phyloP scores from a whole-genome alignment of 495 filamentous ascomycete genomes.

The Neurospora pannonica region DNA sequence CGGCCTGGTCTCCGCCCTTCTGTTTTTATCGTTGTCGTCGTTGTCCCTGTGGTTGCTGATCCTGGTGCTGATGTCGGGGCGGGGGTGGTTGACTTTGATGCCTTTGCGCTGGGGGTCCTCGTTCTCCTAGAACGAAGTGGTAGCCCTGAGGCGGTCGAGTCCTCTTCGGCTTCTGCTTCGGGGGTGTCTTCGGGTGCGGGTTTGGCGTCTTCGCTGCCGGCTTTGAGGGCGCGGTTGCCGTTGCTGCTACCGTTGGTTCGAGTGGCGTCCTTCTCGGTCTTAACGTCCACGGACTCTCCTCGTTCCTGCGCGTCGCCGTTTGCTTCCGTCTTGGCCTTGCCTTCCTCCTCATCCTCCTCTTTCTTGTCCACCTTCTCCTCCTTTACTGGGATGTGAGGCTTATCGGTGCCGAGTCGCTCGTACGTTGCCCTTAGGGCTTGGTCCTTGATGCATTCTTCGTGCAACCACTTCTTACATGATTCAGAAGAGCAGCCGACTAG shows the following conservation, averaged over 20 bases:
- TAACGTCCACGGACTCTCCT: conserved; percentile 28
- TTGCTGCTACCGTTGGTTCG: conserved; percentile 21
- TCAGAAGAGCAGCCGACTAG: conserved; percentile 48
- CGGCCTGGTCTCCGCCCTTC: conserved; percentile 12
- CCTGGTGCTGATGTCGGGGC: neutral
- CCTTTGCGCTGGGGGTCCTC: conserved; percentile 4
- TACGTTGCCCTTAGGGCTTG: conserved; percentile 38
- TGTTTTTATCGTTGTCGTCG: neutral
- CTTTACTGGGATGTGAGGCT: conserved; percentile 31
- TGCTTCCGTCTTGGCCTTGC: conserved; percentile 7
- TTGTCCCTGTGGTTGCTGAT: neutral
- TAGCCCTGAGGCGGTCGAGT: neutral
- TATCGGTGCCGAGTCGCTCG: conserved; percentile 35
- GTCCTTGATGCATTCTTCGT: conserved; percentile 50
- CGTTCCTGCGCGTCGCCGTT: neutral
- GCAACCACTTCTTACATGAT: conserved; percentile 53
- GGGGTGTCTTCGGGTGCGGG: conserved; percentile 13
- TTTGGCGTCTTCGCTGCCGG: conserved; percentile 18
- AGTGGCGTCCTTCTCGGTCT: conserved; percentile 20
- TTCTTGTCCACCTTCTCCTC: conserved; percentile 10
- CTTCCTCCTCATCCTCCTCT: conserved; percentile 21
- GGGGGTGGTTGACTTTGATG: neutral
- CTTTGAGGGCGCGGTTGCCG: conserved; percentile 20
- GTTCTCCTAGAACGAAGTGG: neutral
- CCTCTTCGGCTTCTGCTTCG: conserved; percentile 3